Evolutionary conservation across 208 protist genomes (phyloP).

Genomic region (Leishmania gerbilli): DNA sequence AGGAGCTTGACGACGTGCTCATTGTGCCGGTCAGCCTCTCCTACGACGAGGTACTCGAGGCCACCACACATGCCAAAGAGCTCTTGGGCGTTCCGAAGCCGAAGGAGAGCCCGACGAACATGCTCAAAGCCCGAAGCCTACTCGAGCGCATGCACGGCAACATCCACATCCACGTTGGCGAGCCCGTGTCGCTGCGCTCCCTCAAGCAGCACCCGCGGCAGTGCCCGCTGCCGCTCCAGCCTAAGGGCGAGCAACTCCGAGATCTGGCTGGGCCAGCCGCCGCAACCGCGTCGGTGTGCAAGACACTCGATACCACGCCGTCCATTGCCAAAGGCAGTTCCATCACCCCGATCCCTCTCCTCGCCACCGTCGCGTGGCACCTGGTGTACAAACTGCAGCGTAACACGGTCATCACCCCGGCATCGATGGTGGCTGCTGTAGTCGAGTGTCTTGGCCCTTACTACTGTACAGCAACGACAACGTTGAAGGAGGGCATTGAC

Average conservation of each 20-base stretch:
- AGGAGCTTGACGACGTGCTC: slow-evolving; percentile 73
- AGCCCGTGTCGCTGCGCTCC: slow-evolving; percentile 72
- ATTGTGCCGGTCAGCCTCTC: slow-evolving; percentile 87
- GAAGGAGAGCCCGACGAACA: slow-evolving; percentile 73
- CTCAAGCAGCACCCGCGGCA: slow-evolving; percentile 37
- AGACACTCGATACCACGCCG: slow-evolving; percentile 19
- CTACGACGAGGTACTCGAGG: slow-evolving; percentile 91
- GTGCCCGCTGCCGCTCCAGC: slow-evolving; percentile 47
- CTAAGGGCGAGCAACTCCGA: slow-evolving; percentile 17
- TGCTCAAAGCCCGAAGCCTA: slow-evolving; percentile 55
- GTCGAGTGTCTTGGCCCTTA: slow-evolving; percentile 52
- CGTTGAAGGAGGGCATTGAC: not conserved
- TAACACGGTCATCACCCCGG: slow-evolving; percentile 78
- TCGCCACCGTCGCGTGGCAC: slow-evolving; percentile 64
- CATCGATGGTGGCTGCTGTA: slow-evolving; percentile 70
- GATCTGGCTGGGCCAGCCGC: not conserved
- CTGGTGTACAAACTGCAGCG: slow-evolving; percentile 65
- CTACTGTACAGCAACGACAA: not conserved
- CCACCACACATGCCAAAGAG: slow-evolving; percentile 80
- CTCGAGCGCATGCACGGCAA: slow-evolving; percentile 74
- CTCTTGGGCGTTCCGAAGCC: slow-evolving; percentile 88
- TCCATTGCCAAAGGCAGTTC: slow-evolving; percentile 10
- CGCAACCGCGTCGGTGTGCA: not conserved
- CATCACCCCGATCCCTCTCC: slow-evolving; percentile 38
- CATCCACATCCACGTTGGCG: slow-evolving; percentile 78